Evolutionary conservation across 495 filamentous ascomycete genomes (phyloP).

Genomic region (Aspergillus affinis): DNA sequence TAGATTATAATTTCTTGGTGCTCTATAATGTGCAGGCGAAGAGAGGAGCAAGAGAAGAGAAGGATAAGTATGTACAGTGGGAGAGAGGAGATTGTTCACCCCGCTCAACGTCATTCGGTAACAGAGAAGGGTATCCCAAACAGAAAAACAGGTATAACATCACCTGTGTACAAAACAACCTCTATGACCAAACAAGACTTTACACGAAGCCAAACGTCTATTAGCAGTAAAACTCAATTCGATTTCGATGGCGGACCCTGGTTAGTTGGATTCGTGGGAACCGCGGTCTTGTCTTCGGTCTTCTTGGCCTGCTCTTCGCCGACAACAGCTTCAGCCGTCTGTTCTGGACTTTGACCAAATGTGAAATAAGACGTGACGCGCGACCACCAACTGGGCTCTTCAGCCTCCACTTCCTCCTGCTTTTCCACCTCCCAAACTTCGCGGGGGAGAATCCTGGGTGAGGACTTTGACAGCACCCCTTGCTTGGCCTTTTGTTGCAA

Average conservation of each 20-base stretch:
- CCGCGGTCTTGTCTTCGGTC: not conserved
- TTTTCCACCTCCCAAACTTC: slow-evolving; percentile 47
- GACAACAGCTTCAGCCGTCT: slow-evolving; percentile 15
- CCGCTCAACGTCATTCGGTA: slow-evolving; percentile 5
- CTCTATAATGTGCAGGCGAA: slow-evolving; percentile 2
- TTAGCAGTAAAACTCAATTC: slow-evolving; percentile 12
- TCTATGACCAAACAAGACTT: slow-evolving; percentile 18
- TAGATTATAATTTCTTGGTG: not conserved
- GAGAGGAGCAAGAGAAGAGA: not conserved
- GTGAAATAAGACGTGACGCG: slow-evolving; percentile 36
- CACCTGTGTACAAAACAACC: not conserved
- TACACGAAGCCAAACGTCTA: slow-evolving; percentile 6
- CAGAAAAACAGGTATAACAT: slow-evolving; percentile 6
- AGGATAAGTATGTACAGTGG: not conserved
- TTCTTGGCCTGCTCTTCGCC: slow-evolving; percentile 9
- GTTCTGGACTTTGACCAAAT: slow-evolving; percentile 22
- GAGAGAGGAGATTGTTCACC: slow-evolving; percentile 1
- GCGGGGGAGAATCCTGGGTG: slow-evolving; percentile 42
- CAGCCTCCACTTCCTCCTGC: slow-evolving; percentile 27
- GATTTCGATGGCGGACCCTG: not conserved
- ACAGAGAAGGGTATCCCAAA: slow-evolving; percentile 22
- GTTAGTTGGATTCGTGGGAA: slow-evolving; percentile 2
- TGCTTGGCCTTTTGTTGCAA: slow-evolving; percentile 53
- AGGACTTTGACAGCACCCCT: slow-evolving; percentile 27
- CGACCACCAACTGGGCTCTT: slow-evolving; percentile 34